These are phyloP conservation scores for Pseudogymnoascus sp. DNA, from an alignment of 2,329 filamentous ascomycete species.

Conservation along the genomic window DNA sequence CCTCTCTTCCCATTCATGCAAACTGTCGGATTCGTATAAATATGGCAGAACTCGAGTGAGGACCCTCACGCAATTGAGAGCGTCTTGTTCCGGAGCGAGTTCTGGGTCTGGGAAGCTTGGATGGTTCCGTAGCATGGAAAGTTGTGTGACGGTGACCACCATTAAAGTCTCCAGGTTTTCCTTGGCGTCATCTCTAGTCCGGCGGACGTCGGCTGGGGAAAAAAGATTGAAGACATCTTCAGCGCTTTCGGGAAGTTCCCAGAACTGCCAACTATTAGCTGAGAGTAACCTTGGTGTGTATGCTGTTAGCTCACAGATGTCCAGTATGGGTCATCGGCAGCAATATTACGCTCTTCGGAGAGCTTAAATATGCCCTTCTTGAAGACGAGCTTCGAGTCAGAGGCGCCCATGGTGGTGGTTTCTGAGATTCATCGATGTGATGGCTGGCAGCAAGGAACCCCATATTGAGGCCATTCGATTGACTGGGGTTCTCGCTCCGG, in stretches of 20 bases:
- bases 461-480: slow-evolving; percentile 3
- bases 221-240: slow-evolving; percentile 98
- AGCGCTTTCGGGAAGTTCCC: slow-evolving; percentile 89
- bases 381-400: slow-evolving; percentile 97
- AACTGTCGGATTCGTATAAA: slow-evolving; percentile 78
- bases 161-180: slow-evolving; percentile 87
- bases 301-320: slow-evolving; percentile 56
- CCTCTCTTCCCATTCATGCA: slow-evolving; percentile 78
- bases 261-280: slow-evolving; percentile 55
- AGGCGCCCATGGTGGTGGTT: slow-evolving; percentile 69
- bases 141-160: slow-evolving; percentile 70
- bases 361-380: slow-evolving; percentile 97
- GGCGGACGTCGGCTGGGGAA: slow-evolving; percentile 77
- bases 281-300: slow-evolving; percentile 6
- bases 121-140: slow-evolving; percentile 77
- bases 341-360: slow-evolving; percentile 82
- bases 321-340: slow-evolving; percentile 88
- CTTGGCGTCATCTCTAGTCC: slow-evolving; percentile 74
- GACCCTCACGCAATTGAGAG: slow-evolving; percentile 90
- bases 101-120: slow-evolving; percentile 84
- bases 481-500: slow-evolving; percentile 4
- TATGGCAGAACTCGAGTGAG: slow-evolving; percentile 85
- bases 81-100: slow-evolving; percentile 72
- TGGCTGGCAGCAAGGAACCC: background rate
- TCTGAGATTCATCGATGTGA: slow-evolving; percentile 1